phyloP scores from a whole-genome alignment of 2,329 filamentous ascomycete genomes.

The Cylindrodendrum hubeiense region DNA sequence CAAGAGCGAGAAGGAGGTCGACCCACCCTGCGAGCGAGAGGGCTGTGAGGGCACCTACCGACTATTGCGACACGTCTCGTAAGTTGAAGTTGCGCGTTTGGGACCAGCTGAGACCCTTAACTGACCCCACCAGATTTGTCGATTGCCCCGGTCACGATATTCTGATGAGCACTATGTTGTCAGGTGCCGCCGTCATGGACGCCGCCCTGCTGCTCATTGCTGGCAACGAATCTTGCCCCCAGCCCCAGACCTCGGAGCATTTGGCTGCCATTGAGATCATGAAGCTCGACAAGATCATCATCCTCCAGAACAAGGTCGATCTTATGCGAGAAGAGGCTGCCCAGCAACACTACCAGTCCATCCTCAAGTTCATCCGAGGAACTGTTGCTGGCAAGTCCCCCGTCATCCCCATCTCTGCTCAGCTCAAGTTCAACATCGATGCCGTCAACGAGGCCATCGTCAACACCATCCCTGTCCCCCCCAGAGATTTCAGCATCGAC shows the following conservation, averaged over 20 bases:
- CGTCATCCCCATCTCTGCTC: conserved; percentile 96
- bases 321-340: conserved; percentile 97
- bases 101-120: conserved; percentile 8
- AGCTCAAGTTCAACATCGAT: conserved; percentile 99
- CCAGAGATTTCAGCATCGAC: conserved; percentile 89
- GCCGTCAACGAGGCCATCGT: conserved; percentile 97
- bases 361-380: conserved; percentile 97
- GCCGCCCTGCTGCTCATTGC: conserved; percentile 95
- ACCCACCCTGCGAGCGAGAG: conserved; percentile 94
- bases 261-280: conserved; percentile 99
- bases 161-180: conserved; percentile 99
- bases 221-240: conserved; percentile 97
- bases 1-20: conserved; percentile 99
- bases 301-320: conserved; percentile 99
- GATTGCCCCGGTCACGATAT: conserved; percentile 99
- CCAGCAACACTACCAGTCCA: conserved; percentile 94
- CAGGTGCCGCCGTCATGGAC: conserved; percentile 99
- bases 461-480: conserved; percentile 92
- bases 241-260: conserved; percentile 98
- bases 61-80: conserved; percentile 92
- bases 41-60: conserved; percentile 91
- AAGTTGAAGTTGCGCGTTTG: conserved; percentile 65
- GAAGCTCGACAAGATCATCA: conserved; percentile 99
- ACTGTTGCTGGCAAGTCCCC: conserved; percentile 95
- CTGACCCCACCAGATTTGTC: conserved; percentile 76